Conservation (phyloP, 2,329 filamentous ascomycete genomes). For the Neopestalotiopsis sp. region DNA sequence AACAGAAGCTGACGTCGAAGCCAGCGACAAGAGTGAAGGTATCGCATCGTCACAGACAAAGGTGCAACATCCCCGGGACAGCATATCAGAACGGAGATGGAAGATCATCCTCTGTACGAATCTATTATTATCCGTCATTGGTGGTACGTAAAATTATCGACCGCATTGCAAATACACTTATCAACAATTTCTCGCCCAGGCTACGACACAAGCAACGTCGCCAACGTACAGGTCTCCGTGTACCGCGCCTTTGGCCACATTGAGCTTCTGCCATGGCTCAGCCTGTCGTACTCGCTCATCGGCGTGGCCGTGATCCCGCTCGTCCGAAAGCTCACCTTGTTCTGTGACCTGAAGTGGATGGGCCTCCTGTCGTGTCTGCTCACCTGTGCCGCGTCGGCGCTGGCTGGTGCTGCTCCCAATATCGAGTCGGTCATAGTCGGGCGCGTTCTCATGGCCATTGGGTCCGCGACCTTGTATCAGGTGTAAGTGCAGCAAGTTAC, state of each 20-base stretch:
- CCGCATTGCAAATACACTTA: too few relatives aligned
- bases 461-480: slow-evolving; percentile 38
- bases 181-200: slow-evolving; percentile 30
- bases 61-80: not conserved
- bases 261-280: slow-evolving; percentile 46
- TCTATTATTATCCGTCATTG: slow-evolving; percentile 9
- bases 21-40: not conserved
- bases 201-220: slow-evolving; percentile 51
- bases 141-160: slow-evolving; percentile 1
- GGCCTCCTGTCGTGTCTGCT: slow-evolving; percentile 32
- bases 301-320: slow-evolving; percentile 41
- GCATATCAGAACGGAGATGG: not conserved
- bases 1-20: not conserved
- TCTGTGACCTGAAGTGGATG: slow-evolving; percentile 39
- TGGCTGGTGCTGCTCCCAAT: slow-evolving; percentile 36
- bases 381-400: slow-evolving; percentile 34
- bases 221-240: slow-evolving; percentile 62
- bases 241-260: slow-evolving; percentile 54
- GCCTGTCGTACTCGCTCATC: slow-evolving; percentile 40
- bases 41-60: not conserved
- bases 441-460: slow-evolving; percentile 38
- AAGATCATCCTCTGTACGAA: not conserved
- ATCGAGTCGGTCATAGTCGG: slow-evolving; percentile 39
- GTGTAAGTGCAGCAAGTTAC: slow-evolving; percentile 27
- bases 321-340: slow-evolving; percentile 38